Percentiles rank a stretch among this genome's conserved stretches.
phyloP scores from a whole-genome alignment of 202 grass and related monocot genomes.

The Cymbopogon flexuosus region DNA sequence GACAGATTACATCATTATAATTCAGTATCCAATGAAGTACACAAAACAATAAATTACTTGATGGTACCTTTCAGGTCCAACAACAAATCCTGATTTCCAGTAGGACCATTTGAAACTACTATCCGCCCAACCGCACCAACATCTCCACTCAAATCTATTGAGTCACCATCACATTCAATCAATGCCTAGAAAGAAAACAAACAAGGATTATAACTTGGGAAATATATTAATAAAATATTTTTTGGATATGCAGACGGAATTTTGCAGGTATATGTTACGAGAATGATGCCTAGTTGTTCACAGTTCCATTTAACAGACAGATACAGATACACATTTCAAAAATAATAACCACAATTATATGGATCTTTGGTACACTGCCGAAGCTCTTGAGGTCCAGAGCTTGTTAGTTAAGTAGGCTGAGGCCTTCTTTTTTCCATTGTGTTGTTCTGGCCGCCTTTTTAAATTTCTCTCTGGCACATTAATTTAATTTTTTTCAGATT shows the following conservation, averaged over 20 bases:
- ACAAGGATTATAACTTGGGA: conserved; percentile 22
- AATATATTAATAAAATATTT: neutral
- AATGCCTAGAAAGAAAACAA: conserved; percentile 55
- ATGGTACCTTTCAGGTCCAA: conserved; percentile 84
- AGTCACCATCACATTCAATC: conserved; percentile 94
- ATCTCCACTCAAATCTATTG: conserved; percentile 94
- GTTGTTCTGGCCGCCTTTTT: neutral
- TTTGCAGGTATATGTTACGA: neutral
- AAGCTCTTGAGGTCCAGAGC: neutral
- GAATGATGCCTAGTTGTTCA: neutral
- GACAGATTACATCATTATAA: conserved; percentile 1
- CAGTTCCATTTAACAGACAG: neutral
- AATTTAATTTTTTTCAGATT: neutral
- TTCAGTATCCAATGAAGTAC: conserved; percentile 2
- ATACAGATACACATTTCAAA: neutral
- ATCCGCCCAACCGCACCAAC: conserved; percentile 81
- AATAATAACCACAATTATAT: neutral
- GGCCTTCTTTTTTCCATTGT: neutral
- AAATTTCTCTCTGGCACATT: neutral
- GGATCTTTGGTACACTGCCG: neutral
- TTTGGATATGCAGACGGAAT: neutral
- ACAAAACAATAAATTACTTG: conserved; percentile 5
- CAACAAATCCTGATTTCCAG: conserved; percentile 68
- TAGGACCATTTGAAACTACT: conserved; percentile 67
- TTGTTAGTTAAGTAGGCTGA: neutral